A percentile compares a stretch with the other conserved stretches of the same genome.
Conservation (phyloP, 2,329 filamentous ascomycete genomes). For the Fusarium compactum region DNA sequence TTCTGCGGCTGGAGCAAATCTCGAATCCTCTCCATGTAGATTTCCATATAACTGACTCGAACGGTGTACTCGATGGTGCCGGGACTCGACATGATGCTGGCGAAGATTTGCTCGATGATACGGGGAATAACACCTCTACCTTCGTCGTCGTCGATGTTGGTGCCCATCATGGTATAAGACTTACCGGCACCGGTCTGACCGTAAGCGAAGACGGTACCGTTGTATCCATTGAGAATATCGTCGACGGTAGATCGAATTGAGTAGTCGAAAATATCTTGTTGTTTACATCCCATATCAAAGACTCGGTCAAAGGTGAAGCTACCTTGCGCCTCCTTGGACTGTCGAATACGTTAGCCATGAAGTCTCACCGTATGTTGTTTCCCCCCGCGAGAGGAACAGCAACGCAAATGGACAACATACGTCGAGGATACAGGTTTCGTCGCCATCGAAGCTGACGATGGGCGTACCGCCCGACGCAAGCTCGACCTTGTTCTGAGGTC, state of each 20-base stretch:
- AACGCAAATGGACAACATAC: conserved; percentile 64
- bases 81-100: conserved; percentile 91
- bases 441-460: conserved; percentile 88
- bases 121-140: conserved; percentile 95
- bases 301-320: conserved; percentile 97
- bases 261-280: conserved; percentile 97
- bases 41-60: conserved; percentile 98
- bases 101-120: conserved; percentile 97
- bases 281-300: conserved; percentile 92
- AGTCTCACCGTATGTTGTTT: conserved; percentile 8
- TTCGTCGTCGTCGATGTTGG: conserved; percentile 89
- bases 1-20: conserved; percentile 93
- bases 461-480: conserved; percentile 89
- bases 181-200: conserved; percentile 98
- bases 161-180: conserved; percentile 89
- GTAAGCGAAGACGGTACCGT: conserved; percentile 98
- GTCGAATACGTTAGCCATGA: conserved; percentile 46
- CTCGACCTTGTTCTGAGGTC: conserved; percentile 96
- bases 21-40: conserved; percentile 98
- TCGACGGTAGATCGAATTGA: conserved; percentile 96
- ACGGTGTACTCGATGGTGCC: conserved; percentile 99
- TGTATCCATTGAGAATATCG: conserved; percentile 98
- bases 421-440: conserved; percentile 88
- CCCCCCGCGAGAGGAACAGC: background rate
- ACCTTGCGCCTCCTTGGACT: conserved; percentile 86